phyloP scores from a whole-genome alignment of 257 asterid genomes.

The Prunella vulgaris region DNA sequence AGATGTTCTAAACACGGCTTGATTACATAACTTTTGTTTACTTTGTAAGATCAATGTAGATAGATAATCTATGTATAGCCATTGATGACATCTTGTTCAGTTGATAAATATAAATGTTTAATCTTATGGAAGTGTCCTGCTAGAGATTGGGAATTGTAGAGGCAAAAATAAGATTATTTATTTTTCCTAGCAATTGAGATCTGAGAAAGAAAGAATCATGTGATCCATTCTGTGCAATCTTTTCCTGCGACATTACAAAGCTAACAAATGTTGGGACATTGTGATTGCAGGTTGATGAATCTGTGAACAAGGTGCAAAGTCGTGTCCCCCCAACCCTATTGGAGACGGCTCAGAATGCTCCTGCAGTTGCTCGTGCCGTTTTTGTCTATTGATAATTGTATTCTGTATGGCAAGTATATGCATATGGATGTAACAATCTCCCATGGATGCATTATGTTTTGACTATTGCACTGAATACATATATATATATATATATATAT shows the following conservation, averaged over 20 bases:
- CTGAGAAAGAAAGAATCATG: not conserved
- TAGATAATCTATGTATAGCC: not conserved
- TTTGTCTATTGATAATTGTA: too few relatives aligned
- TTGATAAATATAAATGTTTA: not conserved
- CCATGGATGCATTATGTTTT: too few relatives aligned
- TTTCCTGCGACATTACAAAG: not conserved
- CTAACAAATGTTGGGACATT: not conserved
- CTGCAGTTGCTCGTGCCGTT: constrained; percentile 60
- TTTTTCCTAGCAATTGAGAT: too few relatives aligned
- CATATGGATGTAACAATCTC: too few relatives aligned
- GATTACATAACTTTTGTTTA: too few relatives aligned
- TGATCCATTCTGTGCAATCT: not conserved
- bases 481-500: too few relatives aligned
- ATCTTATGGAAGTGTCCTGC: not conserved
- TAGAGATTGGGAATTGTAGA: not conserved
- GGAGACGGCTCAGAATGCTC: constrained; percentile 60
- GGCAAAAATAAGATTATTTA: too few relatives aligned
- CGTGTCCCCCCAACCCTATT: constrained; percentile 52
- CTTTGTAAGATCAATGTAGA: not conserved
- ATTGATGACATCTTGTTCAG: not conserved
- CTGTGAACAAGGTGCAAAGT: constrained; percentile 55
- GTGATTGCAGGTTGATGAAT: constrained; percentile 61
- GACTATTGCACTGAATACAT: too few relatives aligned
- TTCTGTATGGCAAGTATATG: too few relatives aligned
- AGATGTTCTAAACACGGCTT: too few relatives aligned